Conservation (phyloP, 2,329 filamentous ascomycete species). For the Sclerotiophoma versabilis region DNA sequence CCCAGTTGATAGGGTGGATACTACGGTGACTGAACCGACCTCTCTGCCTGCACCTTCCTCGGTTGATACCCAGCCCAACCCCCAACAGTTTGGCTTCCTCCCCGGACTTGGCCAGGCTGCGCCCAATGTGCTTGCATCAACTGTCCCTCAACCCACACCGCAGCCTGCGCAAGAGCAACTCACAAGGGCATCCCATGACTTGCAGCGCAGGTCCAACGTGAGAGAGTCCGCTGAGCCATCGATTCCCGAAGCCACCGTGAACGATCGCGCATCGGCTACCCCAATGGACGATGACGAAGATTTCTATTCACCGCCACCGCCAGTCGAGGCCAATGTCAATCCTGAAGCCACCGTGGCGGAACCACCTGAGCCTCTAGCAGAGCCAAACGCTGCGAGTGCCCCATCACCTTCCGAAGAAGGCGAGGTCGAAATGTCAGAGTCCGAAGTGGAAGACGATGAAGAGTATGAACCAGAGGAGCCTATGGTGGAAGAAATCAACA, state of each 20-base stretch:
- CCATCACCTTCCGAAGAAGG: constrained; percentile 40
- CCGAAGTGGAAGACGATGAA: constrained; percentile 37
- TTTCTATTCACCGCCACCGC: constrained; percentile 44
- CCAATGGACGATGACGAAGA: constrained; percentile 44
- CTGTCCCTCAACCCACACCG: neutral
- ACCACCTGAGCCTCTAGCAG: constrained; percentile 5
- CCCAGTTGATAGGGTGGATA: neutral
- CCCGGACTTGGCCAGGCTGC: constrained; percentile 25
- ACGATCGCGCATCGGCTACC: constrained; percentile 23
- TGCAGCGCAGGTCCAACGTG: neutral
- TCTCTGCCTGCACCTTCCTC: neutral
- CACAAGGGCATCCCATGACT: neutral
- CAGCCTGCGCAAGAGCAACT: neutral
- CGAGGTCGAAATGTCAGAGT: constrained; percentile 47
- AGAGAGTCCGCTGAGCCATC: neutral
- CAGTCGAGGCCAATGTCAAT: constrained; percentile 1
- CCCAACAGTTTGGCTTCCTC: constrained; percentile 7
- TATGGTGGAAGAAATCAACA: neutral
- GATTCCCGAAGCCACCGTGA: neutral
- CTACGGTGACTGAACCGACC: neutral
- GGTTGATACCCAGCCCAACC: neutral
- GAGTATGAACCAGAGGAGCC: constrained; percentile 45
- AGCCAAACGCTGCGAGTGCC: neutral
- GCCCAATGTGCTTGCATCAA: neutral
- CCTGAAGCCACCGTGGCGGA: neutral